phyloP scores from a whole-genome alignment of 176 grass and related monocot genomes.

The Oryza meyeriana region DNA sequence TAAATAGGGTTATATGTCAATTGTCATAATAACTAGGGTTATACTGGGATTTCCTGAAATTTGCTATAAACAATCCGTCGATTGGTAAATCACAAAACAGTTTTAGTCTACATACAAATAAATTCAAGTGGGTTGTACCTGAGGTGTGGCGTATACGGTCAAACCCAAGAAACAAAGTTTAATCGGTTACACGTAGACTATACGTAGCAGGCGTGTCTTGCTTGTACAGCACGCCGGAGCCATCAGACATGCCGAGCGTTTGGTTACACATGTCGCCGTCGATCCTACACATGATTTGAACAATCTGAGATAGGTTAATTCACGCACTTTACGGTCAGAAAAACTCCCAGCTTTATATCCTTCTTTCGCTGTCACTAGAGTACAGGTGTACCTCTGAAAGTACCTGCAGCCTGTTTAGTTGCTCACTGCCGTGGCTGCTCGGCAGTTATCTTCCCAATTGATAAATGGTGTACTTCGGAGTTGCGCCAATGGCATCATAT shows the following conservation, averaged over 20 bases:
- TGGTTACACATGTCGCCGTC: conserved; percentile 11
- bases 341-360: neutral
- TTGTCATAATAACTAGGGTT: too few species aligned
- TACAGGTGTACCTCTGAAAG: neutral
- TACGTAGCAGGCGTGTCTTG: neutral
- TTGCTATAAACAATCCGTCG: too few species aligned
- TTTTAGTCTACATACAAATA: neutral
- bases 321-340: neutral
- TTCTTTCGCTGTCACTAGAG: conserved; percentile 15
- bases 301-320: conserved; percentile 1
- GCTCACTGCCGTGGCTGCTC: conserved; percentile 2
- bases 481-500: neutral
- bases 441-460: neutral
- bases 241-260: neutral
- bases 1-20: too few species aligned
- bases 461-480: neutral
- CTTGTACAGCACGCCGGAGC: neutral
- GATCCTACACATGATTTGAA: conserved; percentile 12
- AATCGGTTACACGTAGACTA: conserved; percentile 14
- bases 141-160: neutral
- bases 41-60: too few species aligned
- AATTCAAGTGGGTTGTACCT: neutral
- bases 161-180: neutral
- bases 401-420: neutral
- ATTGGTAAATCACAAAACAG: neutral